Evolutionary conservation across 1,139 yeast species (phyloP).

Genomic region (Geotrichum cucujoidarum): DNA sequence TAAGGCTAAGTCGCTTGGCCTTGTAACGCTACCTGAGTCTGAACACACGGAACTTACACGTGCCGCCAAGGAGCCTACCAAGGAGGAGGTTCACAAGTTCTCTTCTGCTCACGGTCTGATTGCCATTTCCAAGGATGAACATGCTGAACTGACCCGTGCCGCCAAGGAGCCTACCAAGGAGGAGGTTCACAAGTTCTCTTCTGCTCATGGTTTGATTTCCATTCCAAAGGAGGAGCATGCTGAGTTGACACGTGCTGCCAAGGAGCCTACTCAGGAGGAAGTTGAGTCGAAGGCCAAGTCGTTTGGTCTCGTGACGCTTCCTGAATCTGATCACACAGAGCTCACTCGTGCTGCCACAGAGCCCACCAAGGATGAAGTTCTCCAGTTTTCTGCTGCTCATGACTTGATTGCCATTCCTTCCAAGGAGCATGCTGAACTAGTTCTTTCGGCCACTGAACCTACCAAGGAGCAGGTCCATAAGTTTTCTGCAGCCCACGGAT

Average conservation of each 20-base stretch:
- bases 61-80: conserved; percentile 23
- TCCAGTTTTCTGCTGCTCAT: conserved; percentile 15
- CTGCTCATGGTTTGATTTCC: conserved; percentile 39
- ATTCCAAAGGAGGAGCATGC: conserved; percentile 21
- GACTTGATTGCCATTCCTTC: conserved; percentile 27
- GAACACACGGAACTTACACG: conserved; percentile 20
- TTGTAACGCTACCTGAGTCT: conserved; percentile 7
- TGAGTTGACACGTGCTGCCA: conserved; percentile 22
- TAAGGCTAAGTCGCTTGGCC: conserved; percentile 22
- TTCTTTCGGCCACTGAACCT: conserved; percentile 24
- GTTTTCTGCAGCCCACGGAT: conserved; percentile 26
- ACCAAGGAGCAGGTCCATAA: conserved; percentile 30
- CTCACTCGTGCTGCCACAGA: conserved; percentile 20
- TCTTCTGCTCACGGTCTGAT: conserved; percentile 29
- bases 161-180: conserved; percentile 20
- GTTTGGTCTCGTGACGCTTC: conserved; percentile 32
- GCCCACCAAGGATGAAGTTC: conserved; percentile 22
- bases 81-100: conserved; percentile 20
- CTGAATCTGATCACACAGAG: conserved; percentile 23
- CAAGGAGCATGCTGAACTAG: conserved; percentile 21
- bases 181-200: conserved; percentile 27
- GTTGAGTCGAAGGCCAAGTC: conserved; percentile 32
- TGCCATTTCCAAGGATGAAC: conserved; percentile 8
- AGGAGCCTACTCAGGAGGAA: conserved; percentile 24
- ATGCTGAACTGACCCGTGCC: conserved; percentile 4